These are phyloP conservation scores for Vaccinium macrocarpon DNA, from an alignment of 148 eudicot species.

Conservation along the genomic window DNA sequence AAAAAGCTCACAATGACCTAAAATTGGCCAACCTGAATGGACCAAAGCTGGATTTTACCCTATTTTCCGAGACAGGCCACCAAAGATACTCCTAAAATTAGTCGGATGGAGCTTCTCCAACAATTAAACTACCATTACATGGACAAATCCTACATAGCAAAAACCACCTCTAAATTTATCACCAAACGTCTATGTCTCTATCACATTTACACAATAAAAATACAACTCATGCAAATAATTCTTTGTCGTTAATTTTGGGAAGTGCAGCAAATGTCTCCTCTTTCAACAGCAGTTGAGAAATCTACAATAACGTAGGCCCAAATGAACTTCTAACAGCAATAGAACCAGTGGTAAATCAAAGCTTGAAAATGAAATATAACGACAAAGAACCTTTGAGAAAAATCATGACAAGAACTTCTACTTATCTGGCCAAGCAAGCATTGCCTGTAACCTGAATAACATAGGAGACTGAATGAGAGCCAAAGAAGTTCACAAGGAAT, in stretches of 20 bases:
- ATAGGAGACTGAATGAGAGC: conserved; percentile 14
- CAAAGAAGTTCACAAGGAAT: not conserved
- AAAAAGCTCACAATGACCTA: no score
- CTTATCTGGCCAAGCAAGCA: conserved; percentile 13
- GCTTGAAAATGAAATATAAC: not conserved
- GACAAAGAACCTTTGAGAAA: conserved; percentile 7
- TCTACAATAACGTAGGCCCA: conserved; percentile 6
- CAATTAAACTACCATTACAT: not conserved
- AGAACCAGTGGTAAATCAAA: not conserved
- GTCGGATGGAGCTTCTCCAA: not conserved
- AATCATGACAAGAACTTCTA: conserved; percentile 15
- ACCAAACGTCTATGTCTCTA: not conserved
- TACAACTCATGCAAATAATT: not conserved
- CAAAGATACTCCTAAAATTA: not conserved
- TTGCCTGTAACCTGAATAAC: conserved; percentile 22
- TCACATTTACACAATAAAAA: not conserved
- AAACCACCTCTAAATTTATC: not conserved
- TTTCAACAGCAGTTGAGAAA: conserved; percentile 11
- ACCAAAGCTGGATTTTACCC: not conserved
- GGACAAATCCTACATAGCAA: not conserved
- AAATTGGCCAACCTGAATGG: not conserved
- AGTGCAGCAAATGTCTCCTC: conserved; percentile 3
- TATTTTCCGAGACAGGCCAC: not conserved
- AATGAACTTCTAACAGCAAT: not conserved
- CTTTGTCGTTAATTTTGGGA: not conserved